Evolutionary conservation across 2,329 filamentous ascomycete species (phyloP), one percentile per base, ranked within the genome.

Genomic region (Calonectria pteridis): DNA sequence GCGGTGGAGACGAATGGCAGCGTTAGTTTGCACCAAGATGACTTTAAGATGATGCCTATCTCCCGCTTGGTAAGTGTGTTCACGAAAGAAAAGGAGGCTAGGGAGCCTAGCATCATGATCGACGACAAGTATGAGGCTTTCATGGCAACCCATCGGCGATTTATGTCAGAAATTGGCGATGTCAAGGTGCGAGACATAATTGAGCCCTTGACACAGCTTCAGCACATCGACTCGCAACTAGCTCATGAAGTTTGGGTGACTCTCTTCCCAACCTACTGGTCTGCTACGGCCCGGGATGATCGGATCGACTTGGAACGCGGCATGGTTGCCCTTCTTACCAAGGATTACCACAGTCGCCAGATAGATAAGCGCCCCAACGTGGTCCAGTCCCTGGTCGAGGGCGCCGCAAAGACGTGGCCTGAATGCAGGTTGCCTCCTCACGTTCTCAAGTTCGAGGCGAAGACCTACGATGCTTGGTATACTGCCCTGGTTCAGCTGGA

Each of bases 381-480:
- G 40, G 93, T 99, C 3, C 95, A 98, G 81, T 97, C 96, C 10
- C 89, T 99, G 72, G 89, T 99, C 7, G 94, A 98, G 79, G 97
- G 95, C 50, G 94, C 95, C 43, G 94, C 96, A 18, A 94, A 93
- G 80, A 93, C 96, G 2, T 94, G 91, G 86, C 96, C 97, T 0
- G 91, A 94, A 28, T 97, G 97, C 85, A 98, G 97, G 85, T 92
- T 99, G 64, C 97, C 97, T 9, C 95, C 97, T 0, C 97, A 99
- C 81, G 95, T 98, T 46, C 92, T 99, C 86, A 99, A 99, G 82
- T 98, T 96, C 79, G 91, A 97, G 70, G 96, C 95, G 26, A 95
- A 94, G 83, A 98, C 95, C 0, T 99, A 98, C 82, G 96, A 98
- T 84, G 94, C 94, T 0, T 99, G 97, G 97, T 99, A 99, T 82